These are phyloP conservation scores for Leccinum fibrillosum DNA, from an alignment of 768 basidiomycete species.

Conservation along the genomic window DNA sequence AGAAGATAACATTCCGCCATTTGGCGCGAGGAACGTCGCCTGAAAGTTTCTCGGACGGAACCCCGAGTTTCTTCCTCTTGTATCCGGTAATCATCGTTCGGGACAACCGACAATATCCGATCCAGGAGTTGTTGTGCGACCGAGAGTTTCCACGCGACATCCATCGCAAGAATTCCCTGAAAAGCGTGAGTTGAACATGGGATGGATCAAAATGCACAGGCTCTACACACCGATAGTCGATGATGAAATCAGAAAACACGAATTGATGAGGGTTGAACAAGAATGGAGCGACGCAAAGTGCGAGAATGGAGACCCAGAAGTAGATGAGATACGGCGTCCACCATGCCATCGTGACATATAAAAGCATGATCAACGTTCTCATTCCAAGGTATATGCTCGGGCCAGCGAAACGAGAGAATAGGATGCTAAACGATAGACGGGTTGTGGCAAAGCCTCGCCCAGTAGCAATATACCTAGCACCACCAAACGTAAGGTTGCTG, in stretches of 20 bases:
- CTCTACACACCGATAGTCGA: slow-evolving; percentile 77
- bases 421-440: slow-evolving; percentile 88
- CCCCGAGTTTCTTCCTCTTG: slow-evolving; percentile 96
- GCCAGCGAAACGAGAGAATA: slow-evolving; percentile 98
- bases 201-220: neutral
- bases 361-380: slow-evolving; percentile 85
- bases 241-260: slow-evolving; percentile 93
- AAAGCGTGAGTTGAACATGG: slow-evolving; percentile 3
- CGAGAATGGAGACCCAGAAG: slow-evolving; percentile 95
- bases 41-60: slow-evolving; percentile 95
- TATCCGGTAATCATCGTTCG: slow-evolving; percentile 99
- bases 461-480: slow-evolving; percentile 97
- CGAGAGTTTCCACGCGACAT: slow-evolving; percentile 98
- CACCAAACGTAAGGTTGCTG: slow-evolving; percentile 95
- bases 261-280: slow-evolving; percentile 99
- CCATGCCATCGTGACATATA: slow-evolving; percentile 89
- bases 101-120: slow-evolving; percentile 97
- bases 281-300: slow-evolving; percentile 94
- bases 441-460: slow-evolving; percentile 99
- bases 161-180: slow-evolving; percentile 95
- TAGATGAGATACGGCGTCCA: slow-evolving; percentile 94
- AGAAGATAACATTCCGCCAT: slow-evolving; percentile 87
- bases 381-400: slow-evolving; percentile 98
- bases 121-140: slow-evolving; percentile 98
- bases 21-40: slow-evolving; percentile 92